Percentiles rank a stretch among this genome's conserved stretches.
These are phyloP conservation scores for Verticillium dahliae DNA, from an alignment of 2,329 filamentous ascomycete species.

Conservation along the genomic window DNA sequence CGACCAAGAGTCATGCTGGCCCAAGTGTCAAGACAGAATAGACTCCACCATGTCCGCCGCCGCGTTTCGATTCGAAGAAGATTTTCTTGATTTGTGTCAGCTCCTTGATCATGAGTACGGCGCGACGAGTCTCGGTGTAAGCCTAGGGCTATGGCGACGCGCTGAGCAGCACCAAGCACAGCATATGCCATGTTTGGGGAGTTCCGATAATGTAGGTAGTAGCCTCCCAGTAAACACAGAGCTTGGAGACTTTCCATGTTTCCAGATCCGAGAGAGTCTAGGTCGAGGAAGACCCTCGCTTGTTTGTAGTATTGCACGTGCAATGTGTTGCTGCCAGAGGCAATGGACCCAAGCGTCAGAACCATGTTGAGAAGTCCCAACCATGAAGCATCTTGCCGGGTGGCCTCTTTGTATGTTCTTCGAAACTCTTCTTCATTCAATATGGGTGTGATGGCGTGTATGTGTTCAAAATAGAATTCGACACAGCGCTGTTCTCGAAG, in stretches of 20 bases:
- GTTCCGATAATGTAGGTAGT: conserved; percentile 16
- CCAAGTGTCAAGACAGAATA: conserved; percentile 35
- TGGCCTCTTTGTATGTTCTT: conserved; percentile 23
- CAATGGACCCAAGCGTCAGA: conserved; percentile 54
- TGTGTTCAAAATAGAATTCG: conserved; percentile 55
- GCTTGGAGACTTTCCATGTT: conserved; percentile 14
- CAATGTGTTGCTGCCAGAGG: conserved; percentile 45
- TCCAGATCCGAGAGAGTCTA: conserved; percentile 48
- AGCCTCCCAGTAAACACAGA: conserved; percentile 13
- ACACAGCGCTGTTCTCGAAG: conserved; percentile 34
- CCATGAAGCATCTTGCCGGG: conserved; percentile 50
- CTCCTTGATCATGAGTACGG: not conserved
- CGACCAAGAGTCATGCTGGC: conserved; percentile 32
- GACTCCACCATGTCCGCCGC: conserved; percentile 34
- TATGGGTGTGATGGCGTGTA: conserved; percentile 54
- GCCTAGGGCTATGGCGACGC: conserved; percentile 13
- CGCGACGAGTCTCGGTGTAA: conserved; percentile 10
- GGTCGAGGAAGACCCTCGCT: conserved; percentile 43
- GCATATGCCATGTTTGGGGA: conserved; percentile 16
- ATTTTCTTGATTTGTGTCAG: not conserved
- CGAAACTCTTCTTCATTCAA: conserved; percentile 53
- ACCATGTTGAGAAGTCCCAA: conserved; percentile 56
- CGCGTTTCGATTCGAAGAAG: conserved; percentile 20
- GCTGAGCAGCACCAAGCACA: conserved; percentile 12
- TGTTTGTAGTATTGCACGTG: conserved; percentile 52